A percentile compares a stretch with the other conserved stretches of the same genome.
Evolutionary conservation across 176 grass and related monocot genomes (phyloP).

Genomic region (Avena atlantica): DNA sequence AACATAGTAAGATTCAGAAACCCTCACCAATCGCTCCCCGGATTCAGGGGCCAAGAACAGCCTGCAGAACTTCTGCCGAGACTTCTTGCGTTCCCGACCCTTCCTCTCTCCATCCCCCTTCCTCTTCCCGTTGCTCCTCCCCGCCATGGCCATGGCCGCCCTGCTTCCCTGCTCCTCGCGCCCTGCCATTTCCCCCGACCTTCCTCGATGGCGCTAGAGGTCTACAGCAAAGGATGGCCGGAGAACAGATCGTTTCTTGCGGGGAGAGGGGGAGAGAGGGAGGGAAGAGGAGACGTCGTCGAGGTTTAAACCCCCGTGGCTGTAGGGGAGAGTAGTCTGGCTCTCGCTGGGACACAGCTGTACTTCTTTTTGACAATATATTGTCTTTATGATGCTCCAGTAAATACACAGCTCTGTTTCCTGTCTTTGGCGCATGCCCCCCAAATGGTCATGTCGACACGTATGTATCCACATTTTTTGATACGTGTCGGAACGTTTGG

Average conservation of each 20-base stretch:
- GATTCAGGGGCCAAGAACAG: constrained; percentile 34
- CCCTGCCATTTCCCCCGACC: background rate
- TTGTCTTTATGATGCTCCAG: too few species aligned
- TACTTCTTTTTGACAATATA: too few species aligned
- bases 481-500: too few species aligned
- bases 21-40: constrained; percentile 42
- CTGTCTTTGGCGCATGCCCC: too few species aligned
- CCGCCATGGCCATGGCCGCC: background rate
- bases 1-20: background rate
- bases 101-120: background rate
- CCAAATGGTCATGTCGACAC: too few species aligned
- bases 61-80: background rate
- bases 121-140: background rate
- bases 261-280: background rate
- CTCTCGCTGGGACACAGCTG: too few species aligned
- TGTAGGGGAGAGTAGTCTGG: background rate
- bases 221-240: background rate
- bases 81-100: background rate
- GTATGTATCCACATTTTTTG: too few species aligned
- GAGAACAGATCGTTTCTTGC: background rate
- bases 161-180: background rate
- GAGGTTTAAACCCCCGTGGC: background rate
- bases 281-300: background rate
- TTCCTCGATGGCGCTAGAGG: background rate
- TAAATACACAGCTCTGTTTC: too few species aligned